phyloP scores from a whole-genome alignment of 2,329 filamentous ascomycete species.

The Pseudohalonectria lignicola region DNA sequence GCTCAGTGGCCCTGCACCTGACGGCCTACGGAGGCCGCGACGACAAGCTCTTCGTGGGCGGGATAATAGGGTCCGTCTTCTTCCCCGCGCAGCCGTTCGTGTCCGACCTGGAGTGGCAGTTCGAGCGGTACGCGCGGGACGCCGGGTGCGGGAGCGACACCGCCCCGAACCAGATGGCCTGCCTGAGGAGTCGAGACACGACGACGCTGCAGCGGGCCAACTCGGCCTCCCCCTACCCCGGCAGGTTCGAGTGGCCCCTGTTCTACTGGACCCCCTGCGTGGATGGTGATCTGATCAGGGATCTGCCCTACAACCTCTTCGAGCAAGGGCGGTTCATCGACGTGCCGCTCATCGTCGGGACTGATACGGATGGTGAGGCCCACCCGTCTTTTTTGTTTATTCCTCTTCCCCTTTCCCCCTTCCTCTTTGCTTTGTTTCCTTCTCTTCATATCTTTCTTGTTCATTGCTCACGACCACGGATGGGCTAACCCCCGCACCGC shows the following conservation, averaged over 20 bases:
- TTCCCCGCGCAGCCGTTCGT: constrained; percentile 34
- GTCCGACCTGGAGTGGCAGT: constrained; percentile 20
- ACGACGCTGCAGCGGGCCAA: constrained; percentile 31
- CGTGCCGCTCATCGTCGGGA: constrained; percentile 34
- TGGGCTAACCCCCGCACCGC: too few relatives aligned
- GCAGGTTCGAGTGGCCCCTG: constrained; percentile 20
- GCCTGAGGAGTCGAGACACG: constrained; percentile 25
- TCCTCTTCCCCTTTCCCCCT: not conserved
- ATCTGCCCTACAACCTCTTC: constrained; percentile 29
- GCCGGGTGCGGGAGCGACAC: constrained; percentile 20
- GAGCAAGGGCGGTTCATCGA: constrained; percentile 25
- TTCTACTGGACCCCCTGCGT: constrained; percentile 42
- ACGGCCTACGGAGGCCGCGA: constrained; percentile 32
- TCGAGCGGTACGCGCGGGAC: constrained; percentile 8
- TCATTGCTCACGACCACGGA: not conserved
- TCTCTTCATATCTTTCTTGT: not conserved
- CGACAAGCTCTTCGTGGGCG: constrained; percentile 33
- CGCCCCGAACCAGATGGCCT: constrained; percentile 19
- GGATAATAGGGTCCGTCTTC: constrained; percentile 35
- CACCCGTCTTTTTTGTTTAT: not conserved
- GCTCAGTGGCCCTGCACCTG: constrained; percentile 5
- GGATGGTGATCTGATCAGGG: constrained; percentile 32
- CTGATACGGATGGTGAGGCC: constrained; percentile 29
- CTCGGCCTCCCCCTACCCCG: constrained; percentile 25
- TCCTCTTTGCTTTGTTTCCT: too few relatives aligned